Evolutionary conservation across 2,329 filamentous ascomycete genomes (phyloP).

Genomic region (Phaeoacremonium minimum): DNA sequence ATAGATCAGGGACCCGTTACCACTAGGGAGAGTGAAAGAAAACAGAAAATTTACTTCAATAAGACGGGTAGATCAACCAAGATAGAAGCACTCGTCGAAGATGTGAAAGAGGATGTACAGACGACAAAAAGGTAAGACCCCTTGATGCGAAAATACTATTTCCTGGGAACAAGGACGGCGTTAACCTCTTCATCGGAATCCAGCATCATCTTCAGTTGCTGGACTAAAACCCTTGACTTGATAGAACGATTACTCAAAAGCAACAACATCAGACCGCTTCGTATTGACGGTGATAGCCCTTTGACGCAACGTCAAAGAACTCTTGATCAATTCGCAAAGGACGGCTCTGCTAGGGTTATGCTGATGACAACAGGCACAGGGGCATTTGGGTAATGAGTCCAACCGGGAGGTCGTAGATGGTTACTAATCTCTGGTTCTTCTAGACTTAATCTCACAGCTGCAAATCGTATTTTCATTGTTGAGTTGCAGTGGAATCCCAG

Average conservation of each 20-base stretch:
- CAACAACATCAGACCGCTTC: constrained; percentile 21
- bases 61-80: constrained; percentile 23
- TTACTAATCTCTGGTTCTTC: neutral
- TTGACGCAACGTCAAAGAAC: constrained; percentile 28
- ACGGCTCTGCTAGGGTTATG: constrained; percentile 26
- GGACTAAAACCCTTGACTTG: constrained; percentile 36
- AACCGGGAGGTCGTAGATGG: too few species aligned
- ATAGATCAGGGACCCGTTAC: too few species aligned
- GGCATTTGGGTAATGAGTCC: constrained; percentile 44
- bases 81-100: constrained; percentile 22
- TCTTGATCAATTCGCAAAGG: constrained; percentile 29
- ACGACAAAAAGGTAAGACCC: constrained; percentile 18
- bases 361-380: constrained; percentile 51
- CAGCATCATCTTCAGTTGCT: constrained; percentile 43
- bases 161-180: too few species aligned
- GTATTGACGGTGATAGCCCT: constrained; percentile 39
- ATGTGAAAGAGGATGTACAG: constrained; percentile 18
- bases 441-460: constrained; percentile 42
- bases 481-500: constrained; percentile 53
- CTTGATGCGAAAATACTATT: constrained; percentile 8
- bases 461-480: constrained; percentile 43
- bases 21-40: too few species aligned
- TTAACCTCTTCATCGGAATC: constrained; percentile 1
- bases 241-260: constrained; percentile 21
- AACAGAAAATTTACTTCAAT: too few species aligned